These are phyloP conservation scores for Saturnispora hagleri DNA, from an alignment of 805 yeast species.

Conservation along the genomic window DNA sequence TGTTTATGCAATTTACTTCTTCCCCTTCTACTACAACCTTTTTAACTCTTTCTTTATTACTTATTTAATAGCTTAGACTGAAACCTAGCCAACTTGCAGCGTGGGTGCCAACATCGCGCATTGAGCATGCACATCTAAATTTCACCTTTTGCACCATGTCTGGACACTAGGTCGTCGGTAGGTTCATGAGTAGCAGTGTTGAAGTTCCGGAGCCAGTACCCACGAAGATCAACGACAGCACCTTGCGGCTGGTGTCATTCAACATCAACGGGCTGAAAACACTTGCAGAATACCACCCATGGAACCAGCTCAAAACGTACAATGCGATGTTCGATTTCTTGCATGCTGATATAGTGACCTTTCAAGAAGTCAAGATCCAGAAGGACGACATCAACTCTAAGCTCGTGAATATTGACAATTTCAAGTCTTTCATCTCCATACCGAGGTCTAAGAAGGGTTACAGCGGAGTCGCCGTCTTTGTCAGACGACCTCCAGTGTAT, in stretches of 20 bases:
- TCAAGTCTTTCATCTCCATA: slow-evolving; percentile 55
- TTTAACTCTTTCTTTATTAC: neutral
- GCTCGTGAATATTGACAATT: slow-evolving; percentile 41
- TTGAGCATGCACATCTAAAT: neutral
- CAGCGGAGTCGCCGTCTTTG: slow-evolving; percentile 84
- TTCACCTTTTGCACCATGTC: neutral
- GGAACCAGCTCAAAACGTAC: slow-evolving; percentile 45
- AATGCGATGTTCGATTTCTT: slow-evolving; percentile 42
- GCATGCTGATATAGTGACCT: slow-evolving; percentile 66
- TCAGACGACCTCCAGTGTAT: slow-evolving; percentile 39
- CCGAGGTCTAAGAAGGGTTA: slow-evolving; percentile 72
- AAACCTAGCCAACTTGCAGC: neutral
- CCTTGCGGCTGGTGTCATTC: slow-evolving; percentile 38
- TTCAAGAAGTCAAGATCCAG: slow-evolving; percentile 79
- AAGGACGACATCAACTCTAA: slow-evolving; percentile 32
- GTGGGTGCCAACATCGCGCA: neutral
- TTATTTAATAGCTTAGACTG: neutral
- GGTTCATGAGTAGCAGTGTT: neutral
- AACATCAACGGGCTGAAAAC: slow-evolving; percentile 83
- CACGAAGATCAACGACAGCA: neutral
- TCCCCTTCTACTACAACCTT: slow-evolving; percentile 5
- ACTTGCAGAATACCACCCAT: slow-evolving; percentile 73
- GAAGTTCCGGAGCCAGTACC: slow-evolving; percentile 3
- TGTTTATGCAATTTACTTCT: neutral
- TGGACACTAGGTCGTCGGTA: neutral